A percentile compares a stretch with the other conserved stretches of the same genome.
phyloP scores from a whole-genome alignment of 140 eudicot genomes.

The Erigeron philadelphicus region DNA sequence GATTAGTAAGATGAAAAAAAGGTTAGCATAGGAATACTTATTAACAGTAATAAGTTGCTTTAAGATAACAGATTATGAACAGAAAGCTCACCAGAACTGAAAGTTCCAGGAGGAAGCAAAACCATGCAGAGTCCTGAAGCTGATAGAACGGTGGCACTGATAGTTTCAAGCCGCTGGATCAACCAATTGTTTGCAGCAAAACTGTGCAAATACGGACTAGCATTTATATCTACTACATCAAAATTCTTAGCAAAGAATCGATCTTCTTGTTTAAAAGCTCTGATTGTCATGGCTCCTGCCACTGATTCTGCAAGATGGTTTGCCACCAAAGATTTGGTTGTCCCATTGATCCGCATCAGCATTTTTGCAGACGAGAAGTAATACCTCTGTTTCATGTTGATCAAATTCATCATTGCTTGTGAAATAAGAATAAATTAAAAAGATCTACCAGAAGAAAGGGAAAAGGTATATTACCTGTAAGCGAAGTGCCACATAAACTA shows the following conservation, averaged over 20 bases:
- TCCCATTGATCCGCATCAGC: slow-evolving; percentile 93
- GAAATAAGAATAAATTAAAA: neutral
- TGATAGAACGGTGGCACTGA: slow-evolving; percentile 77
- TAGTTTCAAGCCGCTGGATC: slow-evolving; percentile 83
- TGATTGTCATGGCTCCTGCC: slow-evolving; percentile 82
- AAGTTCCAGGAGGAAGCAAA: slow-evolving; percentile 90
- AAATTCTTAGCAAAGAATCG: slow-evolving; percentile 72
- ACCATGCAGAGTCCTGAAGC: slow-evolving; percentile 92
- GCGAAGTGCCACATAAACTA: slow-evolving; percentile 62
- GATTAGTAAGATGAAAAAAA: too few species aligned
- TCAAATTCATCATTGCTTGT: neutral
- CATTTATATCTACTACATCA: slow-evolving; percentile 78
- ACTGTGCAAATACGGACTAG: slow-evolving; percentile 80
- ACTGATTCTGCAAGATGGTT: slow-evolving; percentile 93
- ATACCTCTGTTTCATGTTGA: slow-evolving; percentile 47
- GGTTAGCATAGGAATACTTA: too few species aligned
- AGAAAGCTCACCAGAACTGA: slow-evolving; percentile 65
- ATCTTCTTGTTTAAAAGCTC: slow-evolving; percentile 88
- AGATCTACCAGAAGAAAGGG: too few species aligned
- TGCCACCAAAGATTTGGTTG: slow-evolving; percentile 92
- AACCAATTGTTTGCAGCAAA: slow-evolving; percentile 93
- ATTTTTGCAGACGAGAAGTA: slow-evolving; percentile 88
- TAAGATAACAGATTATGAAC: neutral
- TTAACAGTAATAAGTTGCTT: too few species aligned
- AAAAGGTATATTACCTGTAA: slow-evolving; percentile 58